phyloP scores from a whole-genome alignment of 164 flowering plant species.

The Piper longum region DNA sequence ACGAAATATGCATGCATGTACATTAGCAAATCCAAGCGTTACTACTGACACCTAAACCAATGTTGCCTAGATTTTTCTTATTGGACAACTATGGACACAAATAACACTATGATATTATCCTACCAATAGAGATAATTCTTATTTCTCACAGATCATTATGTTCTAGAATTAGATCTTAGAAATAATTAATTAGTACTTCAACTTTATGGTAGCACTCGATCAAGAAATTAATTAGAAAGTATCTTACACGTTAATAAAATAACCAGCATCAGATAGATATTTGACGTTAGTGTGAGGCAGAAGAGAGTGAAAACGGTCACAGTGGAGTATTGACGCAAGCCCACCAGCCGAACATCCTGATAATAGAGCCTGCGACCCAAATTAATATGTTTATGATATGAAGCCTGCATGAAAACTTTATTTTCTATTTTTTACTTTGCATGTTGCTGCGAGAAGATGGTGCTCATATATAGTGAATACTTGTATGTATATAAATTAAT shows the following conservation, averaged over 20 bases:
- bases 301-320: slow-evolving; percentile 60
- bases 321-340: slow-evolving; percentile 69
- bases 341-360: slow-evolving; percentile 99
- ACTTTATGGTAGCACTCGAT: too few relatives aligned
- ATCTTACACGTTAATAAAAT: slow-evolving; percentile 70
- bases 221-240: background rate
- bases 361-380: slow-evolving; percentile 53
- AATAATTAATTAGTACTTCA: too few relatives aligned
- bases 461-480: too few relatives aligned
- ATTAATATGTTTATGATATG: background rate
- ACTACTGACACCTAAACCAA: too few relatives aligned
- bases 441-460: background rate
- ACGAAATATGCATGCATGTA: too few relatives aligned
- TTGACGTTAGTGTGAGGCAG: slow-evolving; percentile 70
- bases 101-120: background rate
- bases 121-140: too few relatives aligned
- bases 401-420: too few relatives aligned
- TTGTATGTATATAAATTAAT: background rate
- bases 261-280: slow-evolving; percentile 89
- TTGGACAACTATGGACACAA: too few relatives aligned
- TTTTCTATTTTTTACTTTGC: too few relatives aligned
- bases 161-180: too few relatives aligned
- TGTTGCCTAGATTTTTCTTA: too few relatives aligned
- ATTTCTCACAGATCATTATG: background rate
- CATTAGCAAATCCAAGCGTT: too few relatives aligned